Base-by-base conservation (phyloP, 2,329 filamentous ascomycete species). In the Clonostachys sp. region DNA sequence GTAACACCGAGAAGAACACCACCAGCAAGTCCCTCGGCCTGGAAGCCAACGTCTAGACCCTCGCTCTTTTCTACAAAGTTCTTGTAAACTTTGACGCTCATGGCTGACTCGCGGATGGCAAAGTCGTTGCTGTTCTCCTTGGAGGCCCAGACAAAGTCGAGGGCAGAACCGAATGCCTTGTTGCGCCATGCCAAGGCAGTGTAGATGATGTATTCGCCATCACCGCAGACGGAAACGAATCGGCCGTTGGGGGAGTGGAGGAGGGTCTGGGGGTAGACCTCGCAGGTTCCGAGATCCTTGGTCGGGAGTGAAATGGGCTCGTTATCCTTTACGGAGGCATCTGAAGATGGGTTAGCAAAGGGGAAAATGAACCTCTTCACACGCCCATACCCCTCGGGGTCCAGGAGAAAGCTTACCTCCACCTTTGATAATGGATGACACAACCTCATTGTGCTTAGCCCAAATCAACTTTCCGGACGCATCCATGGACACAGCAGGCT, bases 111-210 rank as follows among this genome's bases (percentile, higher is more conserved):
- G 35, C 94, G 86, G 57, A 99, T 97, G 38, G 94, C 94, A 62
- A 95, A 97, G 66, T 99, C 94, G 66, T 96, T 97, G 72, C 90
- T 95, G 70, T 96, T 96, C 49, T 96, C 92, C 70, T 96, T 96
- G 41, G 89, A 89, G 0, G 87, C 92, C 94, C 94, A 99, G 12
- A 89, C 91, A 65, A 99, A 99, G 70, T 99, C 94, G 45, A 97
- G 73, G 7, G 92, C 94, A 39, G 89, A 91, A 18, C 94, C 94
- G 61, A 99, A 99, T 5, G 91, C 91, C 74, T 97, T 96, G 71
- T 99, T 97, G 64, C 94, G 85, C 81, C 95, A 95, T 4, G 92
- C 92, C 49, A 97, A 79, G 48, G 94, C 91, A 30, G 94, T 97
- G 73, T 97, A 97, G 60, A 97, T 96, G 65, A 97, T 97, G 72